A percentile compares a stretch with the other conserved stretches of the same genome.
phyloP scores from a whole-genome alignment of 164 flowering plant species.

The Amborella trichopoda region DNA sequence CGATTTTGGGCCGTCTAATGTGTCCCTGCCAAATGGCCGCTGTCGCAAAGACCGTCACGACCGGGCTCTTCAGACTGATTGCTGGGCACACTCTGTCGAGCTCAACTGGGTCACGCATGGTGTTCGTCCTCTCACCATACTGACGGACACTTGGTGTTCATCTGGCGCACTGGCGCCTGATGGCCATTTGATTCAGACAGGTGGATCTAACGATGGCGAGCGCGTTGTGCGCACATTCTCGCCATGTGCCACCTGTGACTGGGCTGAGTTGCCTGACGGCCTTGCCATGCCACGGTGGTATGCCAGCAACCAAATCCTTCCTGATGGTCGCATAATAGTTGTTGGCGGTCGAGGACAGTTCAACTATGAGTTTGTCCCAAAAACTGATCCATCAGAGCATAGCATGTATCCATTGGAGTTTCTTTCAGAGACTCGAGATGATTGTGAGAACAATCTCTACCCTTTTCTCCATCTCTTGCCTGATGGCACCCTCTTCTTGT shows the following conservation, averaged over 20 bases:
- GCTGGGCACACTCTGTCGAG: slow-evolving; percentile 80
- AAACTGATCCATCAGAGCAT: slow-evolving; percentile 4
- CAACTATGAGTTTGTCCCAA: slow-evolving; percentile 75
- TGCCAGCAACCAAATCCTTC: slow-evolving; percentile 59
- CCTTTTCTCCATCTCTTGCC: slow-evolving; percentile 32
- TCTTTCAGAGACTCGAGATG: slow-evolving; percentile 14
- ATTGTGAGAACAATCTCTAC: slow-evolving; percentile 32
- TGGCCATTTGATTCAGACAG: slow-evolving; percentile 63
- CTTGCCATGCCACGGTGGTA: slow-evolving; percentile 51
- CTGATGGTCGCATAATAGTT: slow-evolving; percentile 50
- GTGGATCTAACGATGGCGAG: slow-evolving; percentile 57
- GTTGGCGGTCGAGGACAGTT: slow-evolving; percentile 63
- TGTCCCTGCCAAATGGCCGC: slow-evolving; percentile 40
- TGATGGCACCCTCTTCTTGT: slow-evolving; percentile 35
- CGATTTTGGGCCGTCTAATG: slow-evolving; percentile 66
- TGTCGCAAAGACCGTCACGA: slow-evolving; percentile 43
- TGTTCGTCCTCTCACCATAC: slow-evolving; percentile 40
- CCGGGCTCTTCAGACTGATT: slow-evolving; percentile 23
- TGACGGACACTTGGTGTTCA: slow-evolving; percentile 72
- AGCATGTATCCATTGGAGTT: slow-evolving; percentile 14
- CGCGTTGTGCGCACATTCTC: slow-evolving; percentile 25
- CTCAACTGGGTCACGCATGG: slow-evolving; percentile 39
- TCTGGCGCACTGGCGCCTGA: slow-evolving; percentile 43
- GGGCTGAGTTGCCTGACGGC: slow-evolving; percentile 37
- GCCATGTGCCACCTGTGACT: slow-evolving; percentile 56